Evolutionary conservation across 768 basidiomycete species (phyloP), one percentile per base, ranked within the genome.

Genomic region (Tricholoma sp.): DNA sequence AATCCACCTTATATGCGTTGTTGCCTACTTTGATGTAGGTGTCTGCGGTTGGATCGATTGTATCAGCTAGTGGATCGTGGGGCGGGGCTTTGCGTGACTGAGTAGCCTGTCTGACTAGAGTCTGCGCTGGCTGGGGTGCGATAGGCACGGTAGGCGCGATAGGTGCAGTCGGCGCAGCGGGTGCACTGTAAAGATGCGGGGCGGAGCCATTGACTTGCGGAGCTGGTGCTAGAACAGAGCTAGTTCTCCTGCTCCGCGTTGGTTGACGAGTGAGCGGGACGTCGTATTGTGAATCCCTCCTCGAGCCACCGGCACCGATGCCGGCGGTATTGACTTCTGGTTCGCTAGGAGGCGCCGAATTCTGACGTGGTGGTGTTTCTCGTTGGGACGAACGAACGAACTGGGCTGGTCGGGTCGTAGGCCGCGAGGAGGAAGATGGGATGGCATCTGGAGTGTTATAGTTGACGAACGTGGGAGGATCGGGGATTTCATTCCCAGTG

Each of bases 401-500:
- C 55, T 74, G 76, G 36, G 90, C 80, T 2, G 78, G 71, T 34
- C 82, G 84, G 51, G 77, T 82, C 0, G 81, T 76, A 2, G 84
- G 76, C 29, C 83, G 76, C 61, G 78, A 74, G 11, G 77, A 82
- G 17, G 81, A 81, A 28, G 80, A 80, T 6, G 85, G 83, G 24
- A 85, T 79, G 8, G 86, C 81, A 55, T 85, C 84, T 24, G 83
- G 80, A 42, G 78, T 80, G 37, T 82, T 80, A 68, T 91, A 92
- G 73, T 94, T 89, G 69, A 95, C 83, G 70, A 94, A 97, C 15
- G 80, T 69, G 15, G 93, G 94, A 7, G 93, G 83, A 60, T 97
- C 93, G 0, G 94, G 92, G 49, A 98, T 94, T 57, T 82, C 76
- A 59, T 80, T 84, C 36, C 94, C 96, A 2, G 94, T 98, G 3